These are phyloP conservation scores for Phaeodactylum tricornutum DNA, from an alignment of 108 stramenopile species.

Conservation along the genomic window DNA sequence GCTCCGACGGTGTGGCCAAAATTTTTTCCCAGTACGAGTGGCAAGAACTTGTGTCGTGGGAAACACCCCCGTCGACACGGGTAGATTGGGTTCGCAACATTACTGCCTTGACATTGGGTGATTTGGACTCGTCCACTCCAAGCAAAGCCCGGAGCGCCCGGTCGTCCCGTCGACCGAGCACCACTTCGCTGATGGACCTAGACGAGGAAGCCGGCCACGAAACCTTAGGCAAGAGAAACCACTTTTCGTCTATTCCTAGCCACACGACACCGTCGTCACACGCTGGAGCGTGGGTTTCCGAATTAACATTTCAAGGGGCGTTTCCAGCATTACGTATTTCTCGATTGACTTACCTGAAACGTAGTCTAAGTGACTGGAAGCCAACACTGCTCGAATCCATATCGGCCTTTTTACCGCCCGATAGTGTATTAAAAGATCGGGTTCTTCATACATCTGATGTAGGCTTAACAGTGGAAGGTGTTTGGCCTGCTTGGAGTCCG, in stretches of 20 bases:
- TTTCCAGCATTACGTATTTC: constrained; percentile 78
- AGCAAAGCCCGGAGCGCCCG: constrained; percentile 9
- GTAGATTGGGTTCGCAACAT: constrained; percentile 77
- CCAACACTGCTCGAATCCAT: constrained; percentile 83
- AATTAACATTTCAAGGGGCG: constrained; percentile 61
- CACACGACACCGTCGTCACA: constrained; percentile 28
- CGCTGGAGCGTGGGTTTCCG: constrained; percentile 84
- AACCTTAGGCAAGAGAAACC: neutral
- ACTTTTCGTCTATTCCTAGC: constrained; percentile 25
- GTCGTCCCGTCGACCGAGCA: constrained; percentile 12
- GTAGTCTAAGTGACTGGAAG: constrained; percentile 52
- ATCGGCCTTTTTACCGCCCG: constrained; percentile 68
- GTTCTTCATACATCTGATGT: constrained; percentile 27
- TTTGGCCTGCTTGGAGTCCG: constrained; percentile 81
- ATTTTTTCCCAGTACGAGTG: constrained; percentile 73
- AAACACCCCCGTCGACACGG: constrained; percentile 45
- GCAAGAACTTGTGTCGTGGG: constrained; percentile 73
- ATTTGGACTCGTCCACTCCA: constrained; percentile 46
- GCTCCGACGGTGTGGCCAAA: constrained; percentile 42
- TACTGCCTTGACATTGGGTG: constrained; percentile 68
- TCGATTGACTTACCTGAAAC: constrained; percentile 65
- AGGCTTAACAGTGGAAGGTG: constrained; percentile 47
- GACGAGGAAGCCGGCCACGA: neutral
- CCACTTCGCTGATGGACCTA: neutral
- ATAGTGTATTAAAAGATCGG: constrained; percentile 33